A percentile compares a stretch with the other conserved stretches of the same genome.
These are phyloP conservation scores for Solanum gandarillasii DNA, from an alignment of 257 asterid genomes.

Conservation along the genomic window DNA sequence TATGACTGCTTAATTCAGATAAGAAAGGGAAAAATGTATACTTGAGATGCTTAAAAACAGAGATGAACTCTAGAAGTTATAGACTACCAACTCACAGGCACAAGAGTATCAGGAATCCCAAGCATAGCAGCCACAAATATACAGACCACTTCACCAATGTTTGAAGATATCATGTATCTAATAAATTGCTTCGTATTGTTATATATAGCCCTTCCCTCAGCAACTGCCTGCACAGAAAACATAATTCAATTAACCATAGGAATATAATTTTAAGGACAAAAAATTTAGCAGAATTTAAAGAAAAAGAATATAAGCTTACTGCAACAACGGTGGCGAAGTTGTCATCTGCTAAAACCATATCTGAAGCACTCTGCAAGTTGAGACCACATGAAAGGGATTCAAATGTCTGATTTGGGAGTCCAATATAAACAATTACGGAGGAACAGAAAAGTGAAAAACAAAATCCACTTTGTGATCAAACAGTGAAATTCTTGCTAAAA, in stretches of 20 bases:
- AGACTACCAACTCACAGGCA: constrained; percentile 63
- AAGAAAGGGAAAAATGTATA: not conserved
- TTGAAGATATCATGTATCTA: constrained; percentile 96
- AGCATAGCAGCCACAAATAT: constrained; percentile 96
- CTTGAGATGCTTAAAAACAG: not conserved
- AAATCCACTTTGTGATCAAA: not conserved
- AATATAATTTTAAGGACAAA: not conserved
- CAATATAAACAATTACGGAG: not conserved
- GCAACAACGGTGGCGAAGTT: constrained; percentile 97
- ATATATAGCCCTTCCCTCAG: constrained; percentile 98
- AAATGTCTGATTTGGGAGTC: not conserved
- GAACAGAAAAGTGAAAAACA: not conserved
- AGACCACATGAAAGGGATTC: constrained; percentile 7
- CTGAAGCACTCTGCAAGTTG: constrained; percentile 93
- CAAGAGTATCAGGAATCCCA: constrained; percentile 97
- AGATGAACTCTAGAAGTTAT: constrained; percentile 1
- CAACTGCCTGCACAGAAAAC: constrained; percentile 66
- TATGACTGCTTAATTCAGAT: not conserved
- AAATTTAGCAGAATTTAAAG: not conserved
- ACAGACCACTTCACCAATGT: constrained; percentile 99
- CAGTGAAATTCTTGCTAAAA: not conserved
- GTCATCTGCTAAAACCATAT: constrained; percentile 98
- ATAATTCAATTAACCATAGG: not conserved
- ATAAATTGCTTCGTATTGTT: constrained; percentile 94
- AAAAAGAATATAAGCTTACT: constrained; percentile 33